Percentiles rank a stretch among this genome's conserved stretches.
These are phyloP conservation scores for Mucuna pruriens DNA, from an alignment of 306 rosid species.

Conservation along the genomic window DNA sequence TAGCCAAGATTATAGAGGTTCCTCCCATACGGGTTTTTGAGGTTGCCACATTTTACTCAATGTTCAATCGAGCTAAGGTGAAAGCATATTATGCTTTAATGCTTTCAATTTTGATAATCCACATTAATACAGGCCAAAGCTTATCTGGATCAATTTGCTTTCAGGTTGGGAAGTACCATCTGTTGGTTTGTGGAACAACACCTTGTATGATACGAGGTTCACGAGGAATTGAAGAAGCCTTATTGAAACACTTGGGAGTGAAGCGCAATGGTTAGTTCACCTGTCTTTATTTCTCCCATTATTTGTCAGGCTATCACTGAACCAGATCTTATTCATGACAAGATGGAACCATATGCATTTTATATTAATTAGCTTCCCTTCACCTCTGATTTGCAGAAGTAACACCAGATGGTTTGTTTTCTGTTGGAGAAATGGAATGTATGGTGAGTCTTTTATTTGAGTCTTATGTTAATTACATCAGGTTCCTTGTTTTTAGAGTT, in stretches of 20 bases:
- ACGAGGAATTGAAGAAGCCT: constrained; percentile 86
- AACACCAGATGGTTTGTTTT: constrained; percentile 94
- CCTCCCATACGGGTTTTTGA: constrained; percentile 95
- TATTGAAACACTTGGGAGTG: constrained; percentile 92
- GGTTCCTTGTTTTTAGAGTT: constrained; percentile 17
- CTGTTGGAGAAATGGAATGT: constrained; percentile 99
- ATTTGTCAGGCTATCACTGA: not conserved
- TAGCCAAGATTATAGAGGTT: constrained; percentile 87
- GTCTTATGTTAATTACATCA: constrained; percentile 8
- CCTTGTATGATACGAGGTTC: constrained; percentile 99
- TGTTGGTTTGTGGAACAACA: constrained; percentile 96
- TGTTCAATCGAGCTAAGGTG: constrained; percentile 96
- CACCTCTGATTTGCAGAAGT: constrained; percentile 75
- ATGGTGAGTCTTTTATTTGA: constrained; percentile 72
- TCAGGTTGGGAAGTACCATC: constrained; percentile 95
- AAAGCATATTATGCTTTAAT: constrained; percentile 22
- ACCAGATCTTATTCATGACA: constrained; percentile 30
- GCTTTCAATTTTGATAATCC: constrained; percentile 6
- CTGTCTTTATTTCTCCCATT: constrained; percentile 20
- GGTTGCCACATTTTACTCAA: constrained; percentile 97
- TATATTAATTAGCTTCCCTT: constrained; percentile 34
- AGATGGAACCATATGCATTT: not conserved
- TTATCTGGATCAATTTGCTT: constrained; percentile 45
- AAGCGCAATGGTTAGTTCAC: constrained; percentile 81
- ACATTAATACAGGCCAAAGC: constrained; percentile 27